These are phyloP conservation scores for Hordeum marinum DNA, from an alignment of 176 grass and related monocot genomes.

Conservation along the genomic window DNA sequence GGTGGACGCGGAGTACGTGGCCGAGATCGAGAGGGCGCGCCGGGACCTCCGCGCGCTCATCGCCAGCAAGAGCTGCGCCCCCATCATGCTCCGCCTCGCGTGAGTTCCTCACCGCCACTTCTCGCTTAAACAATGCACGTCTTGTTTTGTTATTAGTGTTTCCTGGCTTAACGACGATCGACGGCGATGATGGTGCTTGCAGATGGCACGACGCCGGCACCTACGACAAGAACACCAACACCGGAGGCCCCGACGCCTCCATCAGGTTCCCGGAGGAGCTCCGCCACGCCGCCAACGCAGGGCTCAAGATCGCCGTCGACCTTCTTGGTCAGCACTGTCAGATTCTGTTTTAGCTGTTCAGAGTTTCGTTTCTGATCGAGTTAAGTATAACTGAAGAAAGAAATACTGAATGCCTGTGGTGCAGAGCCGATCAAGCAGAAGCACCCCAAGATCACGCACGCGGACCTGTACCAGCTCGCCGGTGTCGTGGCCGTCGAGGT, in stretches of 20 bases:
- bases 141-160: too few species aligned
- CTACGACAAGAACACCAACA: conserved; percentile 49
- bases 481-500: conserved; percentile 71
- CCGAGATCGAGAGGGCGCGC: conserved; percentile 39
- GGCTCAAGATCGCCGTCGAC: conserved; percentile 68
- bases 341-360: neutral
- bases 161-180: neutral
- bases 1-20: conserved; percentile 47
- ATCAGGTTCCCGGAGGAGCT: conserved; percentile 52
- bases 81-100: conserved; percentile 71
- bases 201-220: conserved; percentile 83
- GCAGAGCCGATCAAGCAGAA: conserved; percentile 65
- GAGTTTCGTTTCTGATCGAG: neutral
- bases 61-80: conserved; percentile 44
- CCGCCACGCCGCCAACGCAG: conserved; percentile 37
- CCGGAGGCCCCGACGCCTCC: conserved; percentile 56
- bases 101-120: neutral
- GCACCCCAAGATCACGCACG: conserved; percentile 62
- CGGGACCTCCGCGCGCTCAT: conserved; percentile 63
- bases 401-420: neutral
- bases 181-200: neutral
- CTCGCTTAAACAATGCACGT: neutral
- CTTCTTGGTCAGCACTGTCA: conserved; percentile 40
- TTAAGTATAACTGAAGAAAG: neutral
- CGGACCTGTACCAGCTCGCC: conserved; percentile 78